A percentile compares a stretch with the other conserved stretches of the same genome.
Conservation (phyloP, 352 stramenopile species). For the Pythium pyrilobum region DNA sequence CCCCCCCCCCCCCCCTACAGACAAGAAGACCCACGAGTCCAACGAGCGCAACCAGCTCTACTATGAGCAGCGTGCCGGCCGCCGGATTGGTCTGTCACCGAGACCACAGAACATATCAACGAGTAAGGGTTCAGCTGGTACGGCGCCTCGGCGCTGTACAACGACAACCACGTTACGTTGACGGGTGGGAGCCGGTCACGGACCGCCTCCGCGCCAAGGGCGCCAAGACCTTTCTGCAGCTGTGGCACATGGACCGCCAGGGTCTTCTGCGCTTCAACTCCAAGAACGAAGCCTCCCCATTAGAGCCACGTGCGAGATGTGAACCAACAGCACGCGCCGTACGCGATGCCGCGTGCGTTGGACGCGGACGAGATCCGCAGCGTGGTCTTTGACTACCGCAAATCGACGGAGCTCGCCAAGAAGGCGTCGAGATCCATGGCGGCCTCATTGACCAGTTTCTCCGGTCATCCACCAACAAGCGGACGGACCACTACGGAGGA, state of each 20-base stretch:
- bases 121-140: no score
- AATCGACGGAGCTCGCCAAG: conserved; percentile 32
- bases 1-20: no score
- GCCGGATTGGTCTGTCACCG: no score
- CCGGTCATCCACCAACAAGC: conserved; percentile 45
- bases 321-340: conserved; percentile 4
- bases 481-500: conserved; percentile 67
- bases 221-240: conserved; percentile 38
- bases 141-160: conserved; percentile 24
- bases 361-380: conserved; percentile 53
- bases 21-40: no score
- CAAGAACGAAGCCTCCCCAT: conserved; percentile 25
- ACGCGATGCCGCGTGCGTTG: conserved; percentile 40
- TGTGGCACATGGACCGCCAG: conserved; percentile 61
- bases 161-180: conserved; percentile 14
- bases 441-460: conserved; percentile 83
- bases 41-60: no score
- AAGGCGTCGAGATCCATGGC: conserved; percentile 63
- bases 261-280: conserved; percentile 29
- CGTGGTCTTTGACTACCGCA: conserved; percentile 48
- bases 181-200: background rate
- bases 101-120: no score
- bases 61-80: no score
- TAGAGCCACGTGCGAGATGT: background rate
- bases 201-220: background rate